phyloP scores from a whole-genome alignment of 2,329 filamentous ascomycete genomes.

The Canariomyces notabilis region DNA sequence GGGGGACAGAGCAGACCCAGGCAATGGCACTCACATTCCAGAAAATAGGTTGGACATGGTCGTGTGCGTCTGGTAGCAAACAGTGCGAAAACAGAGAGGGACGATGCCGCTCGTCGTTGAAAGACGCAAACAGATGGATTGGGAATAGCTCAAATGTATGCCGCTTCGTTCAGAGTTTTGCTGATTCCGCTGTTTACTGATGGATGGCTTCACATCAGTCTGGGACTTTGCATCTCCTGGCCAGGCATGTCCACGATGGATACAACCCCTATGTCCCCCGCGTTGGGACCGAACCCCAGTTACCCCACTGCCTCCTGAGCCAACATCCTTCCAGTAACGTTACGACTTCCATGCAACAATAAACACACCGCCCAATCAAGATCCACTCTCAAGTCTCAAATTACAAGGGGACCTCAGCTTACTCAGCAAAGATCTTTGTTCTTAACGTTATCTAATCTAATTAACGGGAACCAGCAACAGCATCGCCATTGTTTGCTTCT shows the following conservation, averaged over 20 bases:
- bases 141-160: conserved; percentile 2
- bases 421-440: conserved; percentile 4
- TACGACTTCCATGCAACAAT: too few relatives aligned
- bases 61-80: conserved; percentile 1
- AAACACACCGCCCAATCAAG: too few relatives aligned
- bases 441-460: background rate
- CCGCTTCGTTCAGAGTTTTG: background rate
- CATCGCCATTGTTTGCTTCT: background rate
- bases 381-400: too few relatives aligned
- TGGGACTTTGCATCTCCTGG: too few relatives aligned
- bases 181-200: conserved; percentile 13
- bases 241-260: too few relatives aligned
- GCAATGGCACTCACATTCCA: conserved; percentile 50
- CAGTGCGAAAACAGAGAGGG: background rate
- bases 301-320: too few relatives aligned
- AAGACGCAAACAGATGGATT: background rate
- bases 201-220: too few relatives aligned
- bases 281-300: too few relatives aligned
- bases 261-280: too few relatives aligned
- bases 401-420: background rate
- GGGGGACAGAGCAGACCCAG: conserved; percentile 22
- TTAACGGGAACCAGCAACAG: background rate
- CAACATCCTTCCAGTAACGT: too few relatives aligned
- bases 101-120: background rate
- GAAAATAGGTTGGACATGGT: conserved; percentile 57